These are phyloP conservation scores for Daldinia eschscholtzii DNA, from an alignment of 2,329 filamentous ascomycete species.

Conservation along the genomic window DNA sequence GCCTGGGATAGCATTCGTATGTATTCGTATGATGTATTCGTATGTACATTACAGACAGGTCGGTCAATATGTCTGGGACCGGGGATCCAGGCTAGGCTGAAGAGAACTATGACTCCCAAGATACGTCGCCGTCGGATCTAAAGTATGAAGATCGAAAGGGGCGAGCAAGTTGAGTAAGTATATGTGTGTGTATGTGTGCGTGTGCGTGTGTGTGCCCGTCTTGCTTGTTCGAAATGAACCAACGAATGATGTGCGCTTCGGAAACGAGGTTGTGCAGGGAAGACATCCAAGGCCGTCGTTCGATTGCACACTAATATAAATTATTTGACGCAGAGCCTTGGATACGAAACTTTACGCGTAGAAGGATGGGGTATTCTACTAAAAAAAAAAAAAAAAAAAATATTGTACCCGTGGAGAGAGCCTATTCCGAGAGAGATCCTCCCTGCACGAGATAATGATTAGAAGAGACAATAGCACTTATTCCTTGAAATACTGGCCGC, in stretches of 20 bases:
- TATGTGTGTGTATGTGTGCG: constrained; percentile 7
- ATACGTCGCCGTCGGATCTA: constrained; percentile 37
- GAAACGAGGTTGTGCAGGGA: constrained; percentile 44
- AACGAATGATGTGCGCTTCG: constrained; percentile 42
- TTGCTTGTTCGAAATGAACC: constrained; percentile 41
- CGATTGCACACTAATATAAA: constrained; percentile 40
- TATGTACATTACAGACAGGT: constrained; percentile 17
- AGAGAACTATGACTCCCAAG: constrained; percentile 33
- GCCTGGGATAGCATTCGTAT: constrained; percentile 21
- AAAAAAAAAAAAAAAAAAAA: constrained; percentile 13
- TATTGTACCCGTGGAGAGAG: constrained; percentile 28
- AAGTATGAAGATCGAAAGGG: constrained; percentile 35
- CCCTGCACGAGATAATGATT: constrained; percentile 17
- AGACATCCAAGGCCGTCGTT: constrained; percentile 36
- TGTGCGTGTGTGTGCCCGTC: constrained; percentile 25
- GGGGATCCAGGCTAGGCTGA: constrained; percentile 37
- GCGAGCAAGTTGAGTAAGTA: constrained; percentile 19
- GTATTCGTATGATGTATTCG: constrained; percentile 4
- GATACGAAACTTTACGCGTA: constrained; percentile 44
- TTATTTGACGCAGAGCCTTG: constrained; percentile 41
- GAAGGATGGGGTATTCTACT: constrained; percentile 23
- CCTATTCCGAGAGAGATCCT: constrained; percentile 31
- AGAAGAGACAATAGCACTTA: constrained; percentile 25
- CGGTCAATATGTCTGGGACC: constrained; percentile 33
- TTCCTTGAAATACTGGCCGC: constrained; percentile 28